Percentiles rank a stretch among this genome's conserved stretches.
Conservation (phyloP, 768 basidiomycete genomes). For the Lentinula lateritia region DNA sequence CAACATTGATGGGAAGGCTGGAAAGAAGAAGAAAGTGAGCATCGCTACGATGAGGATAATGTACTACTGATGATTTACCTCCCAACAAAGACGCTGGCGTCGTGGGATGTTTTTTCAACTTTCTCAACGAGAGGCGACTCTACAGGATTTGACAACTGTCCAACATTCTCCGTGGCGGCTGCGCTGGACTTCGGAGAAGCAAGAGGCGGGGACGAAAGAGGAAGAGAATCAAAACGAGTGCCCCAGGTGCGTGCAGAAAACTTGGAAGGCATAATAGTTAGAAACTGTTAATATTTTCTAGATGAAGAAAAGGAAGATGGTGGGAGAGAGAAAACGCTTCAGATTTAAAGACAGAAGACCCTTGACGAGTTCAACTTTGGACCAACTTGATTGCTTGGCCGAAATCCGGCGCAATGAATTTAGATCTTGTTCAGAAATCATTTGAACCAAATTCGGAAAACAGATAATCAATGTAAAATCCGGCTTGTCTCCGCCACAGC, state of each 20-base stretch:
- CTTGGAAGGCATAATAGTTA: conserved; percentile 39
- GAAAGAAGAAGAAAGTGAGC: neutral
- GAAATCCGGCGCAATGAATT: neutral
- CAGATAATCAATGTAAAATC: neutral
- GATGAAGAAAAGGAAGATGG: conserved; percentile 15
- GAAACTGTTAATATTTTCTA: conserved; percentile 13
- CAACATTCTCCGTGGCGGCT: conserved; percentile 11
- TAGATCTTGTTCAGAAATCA: neutral
- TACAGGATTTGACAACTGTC: conserved; percentile 14
- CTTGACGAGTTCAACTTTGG: neutral
- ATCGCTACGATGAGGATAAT: neutral
- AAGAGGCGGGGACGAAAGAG: conserved; percentile 41
- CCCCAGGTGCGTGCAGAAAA: conserved; percentile 53
- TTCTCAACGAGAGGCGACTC: conserved; percentile 22
- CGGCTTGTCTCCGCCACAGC: conserved; percentile 1
- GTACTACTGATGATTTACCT: conserved; percentile 39
- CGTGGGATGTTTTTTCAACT: conserved; percentile 55
- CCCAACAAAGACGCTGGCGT: conserved; percentile 82
- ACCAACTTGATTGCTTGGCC: neutral
- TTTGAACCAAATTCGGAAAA: neutral
- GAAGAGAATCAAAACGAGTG: conserved; percentile 65
- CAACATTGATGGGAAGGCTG: conserved; percentile 68
- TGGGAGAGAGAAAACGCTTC: conserved; percentile 14
- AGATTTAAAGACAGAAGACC: neutral
- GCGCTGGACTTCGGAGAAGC: conserved; percentile 18